Evolutionary conservation across 2,329 filamentous ascomycete genomes (phyloP).

Genomic region (Cercospora brassicicola): DNA sequence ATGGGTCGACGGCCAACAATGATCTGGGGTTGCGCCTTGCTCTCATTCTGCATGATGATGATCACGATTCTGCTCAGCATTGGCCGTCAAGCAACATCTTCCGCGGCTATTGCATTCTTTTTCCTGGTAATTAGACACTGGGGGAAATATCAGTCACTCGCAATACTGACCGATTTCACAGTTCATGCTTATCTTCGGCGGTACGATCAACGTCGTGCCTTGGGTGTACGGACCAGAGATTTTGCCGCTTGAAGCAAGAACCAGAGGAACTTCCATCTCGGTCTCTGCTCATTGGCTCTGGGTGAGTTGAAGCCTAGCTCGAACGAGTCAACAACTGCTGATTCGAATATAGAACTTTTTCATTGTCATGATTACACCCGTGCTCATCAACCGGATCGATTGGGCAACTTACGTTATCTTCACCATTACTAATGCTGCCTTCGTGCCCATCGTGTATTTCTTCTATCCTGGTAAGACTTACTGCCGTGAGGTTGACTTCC

Average conservation of each 20-base stretch:
- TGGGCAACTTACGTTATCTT: slow-evolving; percentile 37
- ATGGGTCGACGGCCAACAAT: slow-evolving; percentile 34
- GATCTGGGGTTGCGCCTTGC: not conserved
- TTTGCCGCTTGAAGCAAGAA: slow-evolving; percentile 50
- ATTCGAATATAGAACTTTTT: slow-evolving; percentile 1
- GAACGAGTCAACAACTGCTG: not conserved
- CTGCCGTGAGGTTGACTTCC: not conserved
- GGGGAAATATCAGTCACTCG: not conserved
- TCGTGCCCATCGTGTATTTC: slow-evolving; percentile 30
- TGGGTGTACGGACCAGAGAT: slow-evolving; percentile 48
- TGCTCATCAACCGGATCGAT: slow-evolving; percentile 34
- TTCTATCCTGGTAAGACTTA: slow-evolving; percentile 26
- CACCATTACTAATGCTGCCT: slow-evolving; percentile 39
- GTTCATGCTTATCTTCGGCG: slow-evolving; percentile 30
- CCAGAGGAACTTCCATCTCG: slow-evolving; percentile 50
- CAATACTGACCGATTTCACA: not conserved
- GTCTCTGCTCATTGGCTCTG: slow-evolving; percentile 51
- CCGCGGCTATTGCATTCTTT: not conserved
- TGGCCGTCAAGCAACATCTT: not conserved
- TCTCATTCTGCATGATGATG: not conserved
- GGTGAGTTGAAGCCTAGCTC: slow-evolving; percentile 34
- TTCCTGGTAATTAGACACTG: not conserved
- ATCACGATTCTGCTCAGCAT: not conserved
- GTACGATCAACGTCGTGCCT: slow-evolving; percentile 29
- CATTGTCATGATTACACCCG: slow-evolving; percentile 40